Percentiles rank a stretch among this genome's conserved stretches.
These are phyloP conservation scores for Saussurea involucrata DNA, from an alignment of 129 eudicot genomes.

Conservation along the genomic window DNA sequence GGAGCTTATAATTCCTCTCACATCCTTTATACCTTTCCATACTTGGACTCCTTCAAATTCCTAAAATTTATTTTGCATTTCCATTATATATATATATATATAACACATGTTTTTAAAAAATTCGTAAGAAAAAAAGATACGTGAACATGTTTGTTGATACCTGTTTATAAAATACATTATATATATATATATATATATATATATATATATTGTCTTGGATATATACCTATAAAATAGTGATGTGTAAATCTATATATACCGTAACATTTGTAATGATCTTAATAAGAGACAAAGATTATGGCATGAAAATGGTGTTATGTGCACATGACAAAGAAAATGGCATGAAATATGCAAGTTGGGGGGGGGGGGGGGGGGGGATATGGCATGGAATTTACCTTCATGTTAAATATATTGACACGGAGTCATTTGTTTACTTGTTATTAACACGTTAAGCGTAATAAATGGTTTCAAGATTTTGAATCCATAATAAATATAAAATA, in stretches of 20 bases:
- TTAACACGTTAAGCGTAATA: background rate
- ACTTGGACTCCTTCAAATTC: background rate
- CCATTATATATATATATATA: background rate
- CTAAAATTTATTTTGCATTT: background rate
- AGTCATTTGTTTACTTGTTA: background rate
- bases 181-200: too few relatives aligned
- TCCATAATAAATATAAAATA: background rate
- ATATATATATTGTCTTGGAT: background rate
- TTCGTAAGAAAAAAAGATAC: background rate
- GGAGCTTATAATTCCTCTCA: background rate
- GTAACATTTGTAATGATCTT: background rate
- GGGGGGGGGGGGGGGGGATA: background rate
- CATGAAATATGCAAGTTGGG: slow-evolving; percentile 20
- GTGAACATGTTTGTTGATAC: background rate
- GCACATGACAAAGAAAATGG: slow-evolving; percentile 13
- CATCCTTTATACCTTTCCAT: background rate
- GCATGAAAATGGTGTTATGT: slow-evolving; percentile 10
- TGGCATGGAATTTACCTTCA: slow-evolving; percentile 22
- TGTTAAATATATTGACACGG: slow-evolving; percentile 7
- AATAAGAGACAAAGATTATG: background rate
- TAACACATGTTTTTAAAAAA: background rate
- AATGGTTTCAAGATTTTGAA: background rate
- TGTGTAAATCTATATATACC: background rate
- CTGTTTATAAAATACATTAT: background rate
- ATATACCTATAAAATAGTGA: background rate